These are phyloP conservation scores for Microbotryum violaceum DNA, from an alignment of 1,284 basidiomycete species.

Conservation along the genomic window DNA sequence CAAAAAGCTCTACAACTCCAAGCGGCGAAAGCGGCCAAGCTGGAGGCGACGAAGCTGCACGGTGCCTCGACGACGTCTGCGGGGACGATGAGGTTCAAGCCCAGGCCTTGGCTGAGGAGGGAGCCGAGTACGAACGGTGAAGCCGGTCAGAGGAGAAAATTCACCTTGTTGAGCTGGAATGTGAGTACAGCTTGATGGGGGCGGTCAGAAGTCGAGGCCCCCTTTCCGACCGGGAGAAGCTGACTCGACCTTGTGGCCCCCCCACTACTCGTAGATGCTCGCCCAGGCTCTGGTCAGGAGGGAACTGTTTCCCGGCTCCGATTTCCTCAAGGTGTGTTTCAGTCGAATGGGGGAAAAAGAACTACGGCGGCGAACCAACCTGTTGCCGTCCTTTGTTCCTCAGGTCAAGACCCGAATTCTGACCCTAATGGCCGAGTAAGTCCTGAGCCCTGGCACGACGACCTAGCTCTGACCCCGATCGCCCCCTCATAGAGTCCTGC, in stretches of 20 bases:
- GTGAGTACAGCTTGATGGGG: constrained; percentile 12
- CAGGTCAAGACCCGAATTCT: constrained; percentile 27
- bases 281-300: constrained; percentile 42
- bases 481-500: constrained; percentile 21
- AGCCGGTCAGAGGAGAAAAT: background rate
- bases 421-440: constrained; percentile 34
- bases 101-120: constrained; percentile 20
- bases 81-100: constrained; percentile 14
- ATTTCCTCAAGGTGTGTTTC: constrained; percentile 37
- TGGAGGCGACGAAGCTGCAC: no score
- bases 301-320: constrained; percentile 43
- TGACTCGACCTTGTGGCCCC: background rate
- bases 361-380: background rate
- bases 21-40: no score
- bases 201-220: background rate
- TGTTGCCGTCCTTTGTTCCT: background rate
- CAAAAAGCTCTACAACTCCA: no score
- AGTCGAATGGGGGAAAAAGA: no score
- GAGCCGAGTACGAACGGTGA: background rate
- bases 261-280: constrained; percentile 33
- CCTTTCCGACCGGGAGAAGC: no score
- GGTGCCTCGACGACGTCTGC: no score
- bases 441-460: constrained; percentile 11
- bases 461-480: background rate
- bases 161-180: constrained; percentile 34